Conservation (phyloP, 2,329 filamentous ascomycete species). For the Phoma herbarum region DNA sequence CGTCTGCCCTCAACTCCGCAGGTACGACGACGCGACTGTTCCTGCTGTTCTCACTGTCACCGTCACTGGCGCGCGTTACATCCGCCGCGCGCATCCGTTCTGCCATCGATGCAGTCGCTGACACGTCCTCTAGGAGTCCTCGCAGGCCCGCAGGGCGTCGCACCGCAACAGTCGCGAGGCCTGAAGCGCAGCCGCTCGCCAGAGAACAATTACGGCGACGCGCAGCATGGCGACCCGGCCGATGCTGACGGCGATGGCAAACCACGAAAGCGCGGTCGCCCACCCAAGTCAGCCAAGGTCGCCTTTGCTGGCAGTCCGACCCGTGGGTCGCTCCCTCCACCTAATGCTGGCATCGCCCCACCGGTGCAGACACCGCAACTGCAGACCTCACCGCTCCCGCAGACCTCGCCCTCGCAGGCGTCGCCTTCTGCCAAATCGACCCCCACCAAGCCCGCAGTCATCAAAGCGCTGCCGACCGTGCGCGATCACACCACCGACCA, state of each 20-base stretch:
- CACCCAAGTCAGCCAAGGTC: constrained; percentile 67
- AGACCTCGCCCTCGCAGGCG: constrained; percentile 64
- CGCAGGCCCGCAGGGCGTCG: constrained; percentile 40
- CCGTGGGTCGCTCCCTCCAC: constrained; percentile 60
- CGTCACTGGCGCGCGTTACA: constrained; percentile 37
- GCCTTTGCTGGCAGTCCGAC: constrained; percentile 62
- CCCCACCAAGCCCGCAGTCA: constrained; percentile 76
- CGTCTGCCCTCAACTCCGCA: constrained; percentile 50
- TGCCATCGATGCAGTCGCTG: constrained; percentile 31
- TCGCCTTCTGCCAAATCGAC: constrained; percentile 77
- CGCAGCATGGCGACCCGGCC: constrained; percentile 37
- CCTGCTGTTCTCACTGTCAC: constrained; percentile 4
- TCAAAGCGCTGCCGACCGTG: constrained; percentile 95
- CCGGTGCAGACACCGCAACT: constrained; percentile 64
- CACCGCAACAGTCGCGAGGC: constrained; percentile 49
- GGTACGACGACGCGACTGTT: constrained; percentile 38
- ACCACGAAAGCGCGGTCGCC: constrained; percentile 60
- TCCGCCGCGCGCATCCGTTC: constrained; percentile 38
- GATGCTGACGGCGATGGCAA: constrained; percentile 44
- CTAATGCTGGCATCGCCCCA: constrained; percentile 61
- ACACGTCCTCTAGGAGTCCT: constrained; percentile 41
- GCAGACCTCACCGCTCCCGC: constrained; percentile 60
- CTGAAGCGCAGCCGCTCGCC: constrained; percentile 55
- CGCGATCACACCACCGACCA: constrained; percentile 98
- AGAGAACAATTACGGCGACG: constrained; percentile 49